Percentiles rank a stretch among this genome's conserved stretches.
Conservation (phyloP, 768 basidiomycete genomes). For the Panaeolus papilionaceus region DNA sequence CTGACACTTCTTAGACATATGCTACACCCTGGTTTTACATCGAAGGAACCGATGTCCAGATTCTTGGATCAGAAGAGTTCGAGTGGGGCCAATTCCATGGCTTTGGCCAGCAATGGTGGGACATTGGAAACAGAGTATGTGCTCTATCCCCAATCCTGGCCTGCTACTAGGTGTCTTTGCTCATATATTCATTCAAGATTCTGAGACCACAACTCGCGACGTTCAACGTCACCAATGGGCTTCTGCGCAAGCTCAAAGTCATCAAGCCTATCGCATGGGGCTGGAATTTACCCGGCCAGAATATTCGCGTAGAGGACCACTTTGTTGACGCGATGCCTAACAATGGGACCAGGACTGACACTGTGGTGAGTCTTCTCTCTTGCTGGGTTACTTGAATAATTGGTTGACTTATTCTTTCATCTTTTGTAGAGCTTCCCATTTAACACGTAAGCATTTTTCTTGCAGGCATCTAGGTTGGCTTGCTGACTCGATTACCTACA, state of each 20-base stretch:
- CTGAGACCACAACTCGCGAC: conserved; percentile 54
- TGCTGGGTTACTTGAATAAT: background rate
- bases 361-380: conserved; percentile 32
- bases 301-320: conserved; percentile 45
- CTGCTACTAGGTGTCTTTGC: background rate
- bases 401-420: background rate
- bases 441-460: conserved; percentile 43
- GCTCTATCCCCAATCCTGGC: background rate
- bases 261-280: conserved; percentile 59
- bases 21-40: conserved; percentile 55
- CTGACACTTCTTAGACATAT: conserved; percentile 36
- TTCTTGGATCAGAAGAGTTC: conserved; percentile 45
- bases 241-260: conserved; percentile 43
- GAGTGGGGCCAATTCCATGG: conserved; percentile 51
- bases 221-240: conserved; percentile 51
- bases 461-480: background rate
- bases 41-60: conserved; percentile 44
- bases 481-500: background rate
- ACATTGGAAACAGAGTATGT: conserved; percentile 47
- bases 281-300: conserved; percentile 46
- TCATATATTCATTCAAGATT: conserved; percentile 27
- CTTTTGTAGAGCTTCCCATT: conserved; percentile 46
- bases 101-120: conserved; percentile 59
- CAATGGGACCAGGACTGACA: conserved; percentile 43
- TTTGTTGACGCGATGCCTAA: conserved; percentile 47